Base-by-base conservation (phyloP, 2,329 filamentous ascomycete genomes). In the Fusarium sp. region DNA sequence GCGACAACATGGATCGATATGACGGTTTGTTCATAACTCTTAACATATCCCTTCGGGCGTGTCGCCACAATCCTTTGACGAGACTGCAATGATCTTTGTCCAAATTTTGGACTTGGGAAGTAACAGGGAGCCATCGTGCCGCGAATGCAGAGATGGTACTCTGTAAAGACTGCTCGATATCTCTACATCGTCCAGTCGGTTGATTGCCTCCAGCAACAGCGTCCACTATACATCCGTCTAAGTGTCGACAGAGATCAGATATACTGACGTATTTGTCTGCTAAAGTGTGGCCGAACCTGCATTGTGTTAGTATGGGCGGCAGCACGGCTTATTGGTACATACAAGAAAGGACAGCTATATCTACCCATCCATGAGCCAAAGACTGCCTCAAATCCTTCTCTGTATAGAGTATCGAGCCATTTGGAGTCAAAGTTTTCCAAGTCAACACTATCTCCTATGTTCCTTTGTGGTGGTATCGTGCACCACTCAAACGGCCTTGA, bases 311-410 rank as follows among this genome's bases (percentile, higher is more conserved):
- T 18, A 59, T 44, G 2, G 6, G 9, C 5, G 51, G 26, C 34
- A 14, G 15, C 18, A 38, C 42, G 39, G 50, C 5, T 22, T 14
- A 39, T 31, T 24, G 3, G 28, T 33, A 71, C 80, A 18, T 72
- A 82, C 79, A 80, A 61, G 48, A 83, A 82, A 15, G 81, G 81
- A 60, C 80, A 81, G 54, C 81, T 78, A 48, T 82, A 78, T 59
- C 77, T 77, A 0, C 81, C 80, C 72, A 83, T 76, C 80, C 80
- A 82, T 0, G 79, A 82, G 3, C 81, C 81, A 67, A 83, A 82
- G 1, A 82, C 74, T 4, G 76, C 73, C 48, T 82, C 80, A 38
- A 82, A 83, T 0, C 78, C 77, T 42, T 72, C 70, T 31, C 74
- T 67, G 60, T 80, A 82, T 11, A 82, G 74, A 10, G 52, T 63